These are phyloP conservation scores for Glonium stellatum DNA, from an alignment of 495 filamentous ascomycete species.

Conservation along the genomic window DNA sequence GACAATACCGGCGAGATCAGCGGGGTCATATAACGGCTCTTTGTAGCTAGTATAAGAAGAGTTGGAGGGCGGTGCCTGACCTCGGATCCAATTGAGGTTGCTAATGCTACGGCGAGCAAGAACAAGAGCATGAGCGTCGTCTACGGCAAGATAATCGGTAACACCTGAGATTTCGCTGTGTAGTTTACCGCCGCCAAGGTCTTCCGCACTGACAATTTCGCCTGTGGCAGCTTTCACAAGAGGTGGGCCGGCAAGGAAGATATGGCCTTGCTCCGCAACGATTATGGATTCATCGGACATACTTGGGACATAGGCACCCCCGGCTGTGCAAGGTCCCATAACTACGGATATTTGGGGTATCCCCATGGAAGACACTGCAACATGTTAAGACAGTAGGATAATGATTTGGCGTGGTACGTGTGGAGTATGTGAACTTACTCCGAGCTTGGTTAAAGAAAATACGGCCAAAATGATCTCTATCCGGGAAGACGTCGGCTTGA, in stretches of 20 bases:
- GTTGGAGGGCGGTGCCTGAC: conserved; percentile 7
- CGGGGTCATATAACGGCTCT: conserved; percentile 75
- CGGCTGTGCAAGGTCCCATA: conserved; percentile 96
- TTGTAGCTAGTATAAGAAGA: conserved; percentile 21
- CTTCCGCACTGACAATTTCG: conserved; percentile 86
- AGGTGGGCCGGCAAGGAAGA: conserved; percentile 92
- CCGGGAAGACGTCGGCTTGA: conserved; percentile 94
- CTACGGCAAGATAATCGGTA: conserved; percentile 89
- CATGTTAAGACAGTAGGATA: neutral
- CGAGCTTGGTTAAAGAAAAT: conserved; percentile 99
- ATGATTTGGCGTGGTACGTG: neutral
- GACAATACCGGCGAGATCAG: conserved; percentile 80
- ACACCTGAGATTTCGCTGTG: conserved; percentile 91
- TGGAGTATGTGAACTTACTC: conserved; percentile 31
- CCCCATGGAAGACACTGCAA: conserved; percentile 58
- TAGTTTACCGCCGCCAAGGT: conserved; percentile 86
- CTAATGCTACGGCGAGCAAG: conserved; percentile 75
- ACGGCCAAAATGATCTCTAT: conserved; percentile 89
- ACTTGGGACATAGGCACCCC: conserved; percentile 90
- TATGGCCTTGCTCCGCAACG: conserved; percentile 87
- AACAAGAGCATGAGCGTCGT: conserved; percentile 88
- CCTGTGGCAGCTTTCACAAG: conserved; percentile 96
- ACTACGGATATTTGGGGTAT: conserved; percentile 95
- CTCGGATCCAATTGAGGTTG: conserved; percentile 78
- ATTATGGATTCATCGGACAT: conserved; percentile 99